A percentile compares a stretch with the other conserved stretches of the same genome.
Conservation (phyloP, 1,139 yeast genomes). For the Pichia sorboxylosa region DNA sequence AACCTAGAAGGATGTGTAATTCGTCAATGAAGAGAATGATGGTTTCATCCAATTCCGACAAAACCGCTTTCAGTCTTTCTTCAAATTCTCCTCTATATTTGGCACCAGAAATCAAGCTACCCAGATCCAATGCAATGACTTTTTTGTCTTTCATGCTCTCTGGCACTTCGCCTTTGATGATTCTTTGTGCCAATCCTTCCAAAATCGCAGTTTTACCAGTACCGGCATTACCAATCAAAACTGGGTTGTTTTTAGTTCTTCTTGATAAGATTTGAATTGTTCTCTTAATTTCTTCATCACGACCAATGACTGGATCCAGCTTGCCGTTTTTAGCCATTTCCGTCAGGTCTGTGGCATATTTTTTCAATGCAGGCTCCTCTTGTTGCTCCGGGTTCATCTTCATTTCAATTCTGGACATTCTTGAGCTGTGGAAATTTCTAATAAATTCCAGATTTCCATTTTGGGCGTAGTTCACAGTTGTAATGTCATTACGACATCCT, state of each 20-base stretch:
- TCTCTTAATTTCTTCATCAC: constrained; percentile 89
- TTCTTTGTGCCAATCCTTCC: constrained; percentile 93
- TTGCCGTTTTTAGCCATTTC: constrained; percentile 81
- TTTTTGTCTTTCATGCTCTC: constrained; percentile 81
- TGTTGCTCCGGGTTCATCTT: constrained; percentile 38
- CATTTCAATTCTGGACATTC: constrained; percentile 13
- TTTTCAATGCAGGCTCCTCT: constrained; percentile 68
- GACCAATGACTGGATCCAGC: constrained; percentile 90
- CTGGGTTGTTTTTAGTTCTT: constrained; percentile 90
- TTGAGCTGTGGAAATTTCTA: constrained; percentile 7
- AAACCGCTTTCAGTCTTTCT: constrained; percentile 70
- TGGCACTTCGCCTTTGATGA: constrained; percentile 85
- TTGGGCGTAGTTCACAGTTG: too few relatives aligned
- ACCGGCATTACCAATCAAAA: constrained; percentile 90
- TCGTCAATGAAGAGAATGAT: constrained; percentile 87
- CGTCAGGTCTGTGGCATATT: constrained; percentile 81
- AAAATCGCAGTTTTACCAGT: constrained; percentile 95
- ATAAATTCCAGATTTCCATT: too few relatives aligned
- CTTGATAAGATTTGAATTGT: constrained; percentile 87
- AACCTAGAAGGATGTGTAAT: constrained; percentile 78
- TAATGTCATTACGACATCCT: too few relatives aligned
- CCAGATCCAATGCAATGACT: constrained; percentile 75
- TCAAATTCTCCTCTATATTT: constrained; percentile 95
- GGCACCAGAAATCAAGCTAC: constrained; percentile 86
- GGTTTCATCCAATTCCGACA: constrained; percentile 75